Evolutionary conservation across 371 early-diverging fungal species (phyloP).

Genomic region (Rhizopus delemar): DNA sequence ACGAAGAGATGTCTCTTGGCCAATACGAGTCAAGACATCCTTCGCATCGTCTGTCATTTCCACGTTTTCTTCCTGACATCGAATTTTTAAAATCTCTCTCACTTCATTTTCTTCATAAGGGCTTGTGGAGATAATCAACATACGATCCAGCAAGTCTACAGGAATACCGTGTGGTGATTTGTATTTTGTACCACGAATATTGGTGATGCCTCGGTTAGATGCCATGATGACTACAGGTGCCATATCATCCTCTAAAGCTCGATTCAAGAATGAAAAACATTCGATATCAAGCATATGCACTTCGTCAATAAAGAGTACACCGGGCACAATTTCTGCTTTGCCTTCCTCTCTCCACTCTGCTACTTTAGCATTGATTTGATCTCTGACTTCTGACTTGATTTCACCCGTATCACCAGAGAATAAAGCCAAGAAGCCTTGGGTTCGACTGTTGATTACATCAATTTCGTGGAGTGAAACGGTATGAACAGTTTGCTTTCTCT

Average conservation of each 20-base stretch:
- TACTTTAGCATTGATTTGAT: conserved; percentile 97
- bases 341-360: conserved; percentile 99
- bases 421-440: conserved; percentile 95
- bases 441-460: conserved; percentile 98
- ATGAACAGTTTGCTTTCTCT: conserved; percentile 93
- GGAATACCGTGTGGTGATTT: conserved; percentile 96
- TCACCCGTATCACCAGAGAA: conserved; percentile 98
- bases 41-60: conserved; percentile 93
- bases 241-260: conserved; percentile 92
- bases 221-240: conserved; percentile 99
- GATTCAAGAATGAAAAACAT: conserved; percentile 98
- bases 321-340: conserved; percentile 97
- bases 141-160: conserved; percentile 94
- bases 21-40: conserved; percentile 89
- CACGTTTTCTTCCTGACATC: conserved; percentile 96
- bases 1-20: conserved; percentile 89
- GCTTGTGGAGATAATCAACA: conserved; percentile 88
- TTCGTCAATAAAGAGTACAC: conserved; percentile 98
- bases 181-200: conserved; percentile 93
- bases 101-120: conserved; percentile 89
- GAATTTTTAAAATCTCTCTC: conserved; percentile 85
- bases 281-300: conserved; percentile 99
- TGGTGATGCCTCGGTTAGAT: conserved; percentile 93
- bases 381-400: conserved; percentile 96
- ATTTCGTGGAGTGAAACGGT: conserved; percentile 98